A percentile compares a stretch with the other conserved stretches of the same genome.
These are phyloP conservation scores for Cladosporium velox DNA, from an alignment of 2,329 filamentous ascomycete species.

Conservation along the genomic window DNA sequence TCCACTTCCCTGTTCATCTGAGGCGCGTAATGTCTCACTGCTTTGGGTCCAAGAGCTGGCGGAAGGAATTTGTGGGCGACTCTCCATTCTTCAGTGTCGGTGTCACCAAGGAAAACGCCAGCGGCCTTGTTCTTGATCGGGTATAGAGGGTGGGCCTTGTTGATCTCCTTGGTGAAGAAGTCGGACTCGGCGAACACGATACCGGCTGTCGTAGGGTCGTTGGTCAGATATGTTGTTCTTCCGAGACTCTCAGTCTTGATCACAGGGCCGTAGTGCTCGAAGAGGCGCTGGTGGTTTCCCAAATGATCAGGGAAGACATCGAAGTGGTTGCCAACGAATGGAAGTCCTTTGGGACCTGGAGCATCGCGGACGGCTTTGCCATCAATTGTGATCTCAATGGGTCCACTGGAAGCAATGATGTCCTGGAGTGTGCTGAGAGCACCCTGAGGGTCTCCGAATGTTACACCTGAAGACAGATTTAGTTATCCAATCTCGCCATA, in stretches of 20 bases:
- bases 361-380: conserved; percentile 50
- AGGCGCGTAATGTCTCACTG: conserved; percentile 62
- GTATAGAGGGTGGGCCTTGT: conserved; percentile 35
- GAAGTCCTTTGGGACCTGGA: conserved; percentile 42
- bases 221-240: conserved; percentile 38
- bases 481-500: too few species aligned
- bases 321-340: conserved; percentile 41
- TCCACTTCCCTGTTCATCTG: conserved; percentile 52
- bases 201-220: conserved; percentile 41
- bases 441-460: conserved; percentile 8
- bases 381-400: conserved; percentile 50
- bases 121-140: conserved; percentile 38
- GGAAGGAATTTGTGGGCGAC: conserved; percentile 64
- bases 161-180: conserved; percentile 48
- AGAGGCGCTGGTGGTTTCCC: conserved; percentile 46
- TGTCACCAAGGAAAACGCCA: conserved; percentile 46
- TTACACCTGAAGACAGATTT: neutral
- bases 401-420: conserved; percentile 36
- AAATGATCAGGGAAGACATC: conserved; percentile 45
- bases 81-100: conserved; percentile 54
- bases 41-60: conserved; percentile 60
- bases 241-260: conserved; percentile 44
- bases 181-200: conserved; percentile 39
- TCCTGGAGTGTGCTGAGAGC: conserved; percentile 23
- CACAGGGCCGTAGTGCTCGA: conserved; percentile 42